Percentiles rank a stretch among this genome's conserved stretches.
phyloP scores from a whole-genome alignment of 257 asterid species.

The Scutellaria baicalensis region DNA sequence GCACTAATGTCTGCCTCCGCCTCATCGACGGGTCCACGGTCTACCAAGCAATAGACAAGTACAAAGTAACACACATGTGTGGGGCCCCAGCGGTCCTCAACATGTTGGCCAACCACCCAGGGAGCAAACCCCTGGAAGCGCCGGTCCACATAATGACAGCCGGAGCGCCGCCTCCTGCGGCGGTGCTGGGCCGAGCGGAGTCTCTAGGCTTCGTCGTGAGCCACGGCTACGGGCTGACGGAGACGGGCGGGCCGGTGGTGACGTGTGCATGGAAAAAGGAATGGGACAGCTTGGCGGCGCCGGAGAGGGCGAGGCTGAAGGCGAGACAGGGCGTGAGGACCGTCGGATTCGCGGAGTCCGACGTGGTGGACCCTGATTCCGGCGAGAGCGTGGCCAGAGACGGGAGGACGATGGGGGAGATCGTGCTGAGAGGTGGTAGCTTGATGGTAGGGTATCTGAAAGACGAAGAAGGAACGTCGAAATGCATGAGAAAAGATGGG shows the following conservation, averaged over 20 bases:
- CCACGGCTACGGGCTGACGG: constrained; percentile 48
- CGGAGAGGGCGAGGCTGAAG: constrained; percentile 29
- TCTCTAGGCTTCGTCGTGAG: constrained; percentile 23
- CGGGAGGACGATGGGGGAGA: constrained; percentile 34
- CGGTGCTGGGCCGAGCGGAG: constrained; percentile 22
- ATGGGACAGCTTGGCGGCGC: constrained; percentile 14
- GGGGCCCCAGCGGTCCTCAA: constrained; percentile 42
- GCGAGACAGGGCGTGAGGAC: constrained; percentile 38
- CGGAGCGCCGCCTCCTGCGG: constrained; percentile 42
- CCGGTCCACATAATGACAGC: constrained; percentile 31
- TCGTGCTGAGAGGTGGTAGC: constrained; percentile 39
- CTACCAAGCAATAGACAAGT: constrained; percentile 10
- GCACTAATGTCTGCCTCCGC: constrained; percentile 44
- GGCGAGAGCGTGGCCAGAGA: constrained; percentile 23
- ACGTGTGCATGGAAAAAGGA: constrained; percentile 34
- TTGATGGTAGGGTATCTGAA: constrained; percentile 42
- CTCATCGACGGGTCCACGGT: constrained; percentile 24
- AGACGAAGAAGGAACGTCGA: constrained; percentile 33
- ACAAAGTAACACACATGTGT: constrained; percentile 34
- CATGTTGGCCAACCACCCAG: constrained; percentile 27
- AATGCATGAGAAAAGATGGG: constrained; percentile 32
- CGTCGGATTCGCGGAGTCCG: constrained; percentile 16
- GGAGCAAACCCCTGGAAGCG: neutral
- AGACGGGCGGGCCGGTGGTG: constrained; percentile 33
- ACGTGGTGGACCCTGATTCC: constrained; percentile 31